Evolutionary conservation across 2,329 filamentous ascomycete species (phyloP).

Genomic region (Apiospora sp.): DNA sequence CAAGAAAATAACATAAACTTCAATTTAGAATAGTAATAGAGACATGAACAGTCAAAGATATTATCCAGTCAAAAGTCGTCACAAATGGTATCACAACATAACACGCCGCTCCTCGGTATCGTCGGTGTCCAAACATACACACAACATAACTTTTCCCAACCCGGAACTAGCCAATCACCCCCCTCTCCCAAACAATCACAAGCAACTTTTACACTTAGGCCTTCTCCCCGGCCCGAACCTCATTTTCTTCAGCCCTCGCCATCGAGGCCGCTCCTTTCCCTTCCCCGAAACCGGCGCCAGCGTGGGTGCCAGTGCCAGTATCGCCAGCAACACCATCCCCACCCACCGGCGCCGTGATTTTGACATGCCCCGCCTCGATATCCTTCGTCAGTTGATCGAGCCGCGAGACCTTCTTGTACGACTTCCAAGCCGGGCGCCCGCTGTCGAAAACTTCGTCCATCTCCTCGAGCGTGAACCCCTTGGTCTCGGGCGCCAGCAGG

Average conservation of each 20-base stretch:
- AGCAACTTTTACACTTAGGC: neutral
- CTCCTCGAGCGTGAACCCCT: constrained; percentile 78
- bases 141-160: neutral
- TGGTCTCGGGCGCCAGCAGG: constrained; percentile 70
- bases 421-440: constrained; percentile 66
- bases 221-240: neutral
- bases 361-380: constrained; percentile 56
- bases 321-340: neutral
- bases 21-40: neutral
- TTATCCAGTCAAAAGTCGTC: neutral
- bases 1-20: neutral
- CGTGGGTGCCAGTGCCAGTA: neutral
- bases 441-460: constrained; percentile 77
- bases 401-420: constrained; percentile 49
- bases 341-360: constrained; percentile 39
- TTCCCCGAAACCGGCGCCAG: neutral
- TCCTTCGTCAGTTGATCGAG: constrained; percentile 56
- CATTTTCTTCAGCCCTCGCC: neutral
- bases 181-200: neutral
- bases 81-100: neutral
- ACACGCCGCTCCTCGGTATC: neutral
- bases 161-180: neutral
- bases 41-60: neutral
- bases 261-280: neutral
- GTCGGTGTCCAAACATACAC: neutral